Conservation (phyloP, 805 yeast species). For the Vanderwaltozyma verrucispora region DNA sequence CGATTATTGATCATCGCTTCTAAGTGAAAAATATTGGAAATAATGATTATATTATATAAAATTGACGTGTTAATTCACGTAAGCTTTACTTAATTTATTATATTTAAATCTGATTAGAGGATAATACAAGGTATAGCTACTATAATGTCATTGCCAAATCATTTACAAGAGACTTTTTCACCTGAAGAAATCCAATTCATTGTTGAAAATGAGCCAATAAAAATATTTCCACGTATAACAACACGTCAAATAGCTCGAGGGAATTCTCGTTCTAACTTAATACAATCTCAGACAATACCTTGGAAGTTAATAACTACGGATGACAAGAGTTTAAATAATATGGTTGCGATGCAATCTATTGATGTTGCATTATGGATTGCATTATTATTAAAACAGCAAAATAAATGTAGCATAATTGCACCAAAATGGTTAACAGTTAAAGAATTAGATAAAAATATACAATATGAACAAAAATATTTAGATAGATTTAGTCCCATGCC, state of each 20-base stretch:
- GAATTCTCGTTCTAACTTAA: background rate
- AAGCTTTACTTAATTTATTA: too few species aligned
- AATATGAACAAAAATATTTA: slow-evolving; percentile 51
- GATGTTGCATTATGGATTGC: slow-evolving; percentile 86
- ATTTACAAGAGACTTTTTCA: slow-evolving; percentile 44
- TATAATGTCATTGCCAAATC: slow-evolving; percentile 53
- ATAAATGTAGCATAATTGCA: slow-evolving; percentile 72
- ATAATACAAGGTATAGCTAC: too few species aligned
- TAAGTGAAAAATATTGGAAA: too few species aligned
- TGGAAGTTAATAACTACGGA: slow-evolving; percentile 32
- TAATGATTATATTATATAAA: too few species aligned
- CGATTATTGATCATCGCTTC: too few species aligned
- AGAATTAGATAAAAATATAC: slow-evolving; percentile 46
- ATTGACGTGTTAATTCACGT: too few species aligned
- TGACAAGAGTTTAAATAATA: slow-evolving; percentile 20
- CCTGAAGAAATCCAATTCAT: slow-evolving; percentile 75
- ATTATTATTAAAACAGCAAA: slow-evolving; percentile 68
- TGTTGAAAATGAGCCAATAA: slow-evolving; percentile 69
- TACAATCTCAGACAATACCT: background rate
- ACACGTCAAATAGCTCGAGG: slow-evolving; percentile 16
- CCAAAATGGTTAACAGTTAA: slow-evolving; percentile 72
- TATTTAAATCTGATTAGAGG: too few species aligned
- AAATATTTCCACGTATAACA: slow-evolving; percentile 62
- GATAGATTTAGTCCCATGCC: slow-evolving; percentile 64
- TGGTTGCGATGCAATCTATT: slow-evolving; percentile 53